A percentile compares a stretch with the other conserved stretches of the same genome.
These are phyloP conservation scores for Aspergillus nidulans DNA, from an alignment of 495 filamentous ascomycete genomes.

Conservation along the genomic window DNA sequence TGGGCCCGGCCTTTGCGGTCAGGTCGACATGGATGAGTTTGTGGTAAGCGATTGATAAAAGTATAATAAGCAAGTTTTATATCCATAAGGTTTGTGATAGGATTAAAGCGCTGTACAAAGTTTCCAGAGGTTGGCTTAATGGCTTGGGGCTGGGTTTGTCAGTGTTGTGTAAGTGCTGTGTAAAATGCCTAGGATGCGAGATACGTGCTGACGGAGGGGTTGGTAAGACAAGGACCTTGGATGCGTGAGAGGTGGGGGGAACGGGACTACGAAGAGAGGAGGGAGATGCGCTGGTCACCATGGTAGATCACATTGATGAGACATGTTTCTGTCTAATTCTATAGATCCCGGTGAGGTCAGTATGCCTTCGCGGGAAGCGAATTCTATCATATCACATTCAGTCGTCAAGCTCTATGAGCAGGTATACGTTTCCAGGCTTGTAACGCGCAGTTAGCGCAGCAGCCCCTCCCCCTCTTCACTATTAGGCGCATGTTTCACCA, in stretches of 20 bases:
- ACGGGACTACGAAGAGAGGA: background rate
- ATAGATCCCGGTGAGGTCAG: too few species aligned
- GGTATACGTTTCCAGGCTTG: too few species aligned
- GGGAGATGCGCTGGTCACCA: background rate
- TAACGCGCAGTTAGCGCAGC: too few species aligned
- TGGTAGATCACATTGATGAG: background rate
- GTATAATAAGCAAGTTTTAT: background rate
- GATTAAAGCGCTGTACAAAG: background rate
- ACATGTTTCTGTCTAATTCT: too few species aligned
- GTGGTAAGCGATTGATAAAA: background rate
- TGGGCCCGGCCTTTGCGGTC: too few species aligned
- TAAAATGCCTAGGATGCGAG: background rate
- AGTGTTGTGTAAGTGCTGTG: background rate
- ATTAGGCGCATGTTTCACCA: slow-evolving; percentile 53
- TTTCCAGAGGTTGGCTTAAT: too few species aligned
- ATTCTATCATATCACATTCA: background rate
- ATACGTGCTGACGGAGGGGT: background rate
- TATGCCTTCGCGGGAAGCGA: too few species aligned
- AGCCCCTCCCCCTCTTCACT: slow-evolving; percentile 37
- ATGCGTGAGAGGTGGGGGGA: background rate
- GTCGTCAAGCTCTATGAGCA: background rate
- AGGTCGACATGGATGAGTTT: background rate
- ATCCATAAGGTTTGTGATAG: background rate
- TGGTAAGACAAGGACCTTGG: background rate
- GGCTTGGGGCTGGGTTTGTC: background rate